These are phyloP conservation scores for Tothia fuscella DNA, from an alignment of 2,329 filamentous ascomycete genomes.

Conservation along the genomic window DNA sequence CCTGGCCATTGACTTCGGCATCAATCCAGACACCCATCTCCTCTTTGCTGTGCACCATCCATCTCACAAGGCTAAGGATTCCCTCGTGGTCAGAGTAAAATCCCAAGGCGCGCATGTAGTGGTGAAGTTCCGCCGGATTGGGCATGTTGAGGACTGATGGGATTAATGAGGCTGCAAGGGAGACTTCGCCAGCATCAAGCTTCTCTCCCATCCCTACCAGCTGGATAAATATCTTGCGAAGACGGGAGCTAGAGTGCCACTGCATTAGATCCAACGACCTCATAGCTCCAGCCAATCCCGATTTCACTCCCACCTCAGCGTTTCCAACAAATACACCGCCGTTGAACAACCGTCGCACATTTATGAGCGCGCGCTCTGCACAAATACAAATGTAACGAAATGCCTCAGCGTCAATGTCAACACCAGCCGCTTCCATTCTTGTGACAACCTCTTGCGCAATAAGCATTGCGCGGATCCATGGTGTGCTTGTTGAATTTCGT, in stretches of 20 bases:
- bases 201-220: no score
- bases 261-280: no score
- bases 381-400: not conserved
- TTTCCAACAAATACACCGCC: no score
- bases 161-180: no score
- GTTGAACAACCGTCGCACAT: no score
- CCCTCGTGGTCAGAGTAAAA: conserved; percentile 47
- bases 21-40: conserved; percentile 16
- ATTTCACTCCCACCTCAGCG: no score
- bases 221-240: no score
- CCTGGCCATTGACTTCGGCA: conserved; percentile 18
- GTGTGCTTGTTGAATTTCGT: not conserved
- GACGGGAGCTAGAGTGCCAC: no score
- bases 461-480: not conserved
- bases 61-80: conserved; percentile 45
- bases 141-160: conserved; percentile 37
- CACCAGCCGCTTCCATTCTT: not conserved
- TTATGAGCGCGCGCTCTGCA: no score
- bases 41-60: conserved; percentile 43
- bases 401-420: not conserved
- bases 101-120: conserved; percentile 52
- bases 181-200: no score
- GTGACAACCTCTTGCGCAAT: not conserved
- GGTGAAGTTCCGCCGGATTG: conserved; percentile 38
- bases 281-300: no score